Evolutionary conservation across 2,329 filamentous ascomycete species (phyloP), one percentile per base, ranked within the genome.

Genomic region (Teratosphaeria nubilosa): DNA sequence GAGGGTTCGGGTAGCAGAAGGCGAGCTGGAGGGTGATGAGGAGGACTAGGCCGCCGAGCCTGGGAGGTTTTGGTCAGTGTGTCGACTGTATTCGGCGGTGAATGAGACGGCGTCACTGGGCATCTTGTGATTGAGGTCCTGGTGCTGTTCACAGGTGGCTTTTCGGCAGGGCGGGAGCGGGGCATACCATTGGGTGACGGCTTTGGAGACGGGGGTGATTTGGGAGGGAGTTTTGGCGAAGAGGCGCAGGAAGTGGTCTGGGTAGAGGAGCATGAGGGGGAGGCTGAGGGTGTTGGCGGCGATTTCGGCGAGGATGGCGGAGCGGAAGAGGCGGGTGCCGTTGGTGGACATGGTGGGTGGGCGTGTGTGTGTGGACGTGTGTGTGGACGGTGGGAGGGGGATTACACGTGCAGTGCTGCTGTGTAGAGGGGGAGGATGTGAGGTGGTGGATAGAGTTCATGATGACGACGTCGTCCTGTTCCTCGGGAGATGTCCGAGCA

Each of bases 251-350:
- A 59, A 56, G 22, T 54, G 31, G 20, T 61, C 55, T 13, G 68
- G 69, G 50, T 51, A 62, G 56, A 68, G 53, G 56, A 69, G 41
- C 55, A 67, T 60, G 30, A 56, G 58, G 20, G 62, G 52, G 14
- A 58, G 59, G 45, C 59, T 59, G 56, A 41, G 24, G 57, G 68
- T 50, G 61, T 68, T 70, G 45, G 63, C 25, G 20, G 59, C 31
- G 32, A 64, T 58, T 61, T 72, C 68, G 53, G 62, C 37, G 37
- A 63, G 57, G 53, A 71, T 60, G 27, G 66, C 66, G 56, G 56
- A 61, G 59, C 66, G 68, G 58, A 70, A 62, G 52, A 65, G 54
- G 55, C 62, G 59, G 30, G 52, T 53, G 54, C 58, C 58, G 57
- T 61, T 56, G 59, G 59, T 57, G 51, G 61, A 52, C 62, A 64